These are phyloP conservation scores for Aspergillus cejpii DNA, from an alignment of 2,329 filamentous ascomycete species.

Conservation along the genomic window DNA sequence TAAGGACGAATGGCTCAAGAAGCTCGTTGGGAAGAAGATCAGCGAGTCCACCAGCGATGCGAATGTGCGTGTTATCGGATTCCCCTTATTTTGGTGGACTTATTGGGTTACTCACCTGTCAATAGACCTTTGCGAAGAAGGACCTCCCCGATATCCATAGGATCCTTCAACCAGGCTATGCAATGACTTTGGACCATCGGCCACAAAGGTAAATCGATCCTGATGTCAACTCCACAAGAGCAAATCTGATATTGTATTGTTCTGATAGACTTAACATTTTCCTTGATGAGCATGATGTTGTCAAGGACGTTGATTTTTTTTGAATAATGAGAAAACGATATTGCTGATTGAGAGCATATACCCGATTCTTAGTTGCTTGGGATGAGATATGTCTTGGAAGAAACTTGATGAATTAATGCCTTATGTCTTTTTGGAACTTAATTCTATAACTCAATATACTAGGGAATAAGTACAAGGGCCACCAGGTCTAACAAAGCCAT, in stretches of 20 bases:
- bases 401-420: background rate
- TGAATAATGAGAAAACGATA: constrained; percentile 12
- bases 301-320: constrained; percentile 40
- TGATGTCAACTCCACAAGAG: no score
- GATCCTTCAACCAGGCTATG: constrained; percentile 36
- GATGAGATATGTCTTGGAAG: background rate
- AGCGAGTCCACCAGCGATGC: constrained; percentile 33
- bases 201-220: constrained; percentile 35
- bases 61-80: constrained; percentile 21
- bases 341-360: background rate
- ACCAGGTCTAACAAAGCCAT: constrained; percentile 65
- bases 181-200: constrained; percentile 38
- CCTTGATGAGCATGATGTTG: constrained; percentile 39
- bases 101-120: background rate
- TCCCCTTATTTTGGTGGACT: background rate
- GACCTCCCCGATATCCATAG: constrained; percentile 43
- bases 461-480: constrained; percentile 63
- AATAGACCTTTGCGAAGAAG: constrained; percentile 41
- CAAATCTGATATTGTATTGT: constrained; percentile 2
- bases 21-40: constrained; percentile 44
- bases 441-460: constrained; percentile 21
- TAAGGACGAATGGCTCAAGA: constrained; percentile 40
- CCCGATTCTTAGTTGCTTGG: constrained; percentile 1
- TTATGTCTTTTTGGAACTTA: background rate
- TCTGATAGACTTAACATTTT: constrained; percentile 40